Percentiles rank a stretch among this genome's conserved stretches.
These are phyloP conservation scores for Aureobasidium sp. DNA, from an alignment of 2,329 filamentous ascomycete genomes.

Conservation along the genomic window DNA sequence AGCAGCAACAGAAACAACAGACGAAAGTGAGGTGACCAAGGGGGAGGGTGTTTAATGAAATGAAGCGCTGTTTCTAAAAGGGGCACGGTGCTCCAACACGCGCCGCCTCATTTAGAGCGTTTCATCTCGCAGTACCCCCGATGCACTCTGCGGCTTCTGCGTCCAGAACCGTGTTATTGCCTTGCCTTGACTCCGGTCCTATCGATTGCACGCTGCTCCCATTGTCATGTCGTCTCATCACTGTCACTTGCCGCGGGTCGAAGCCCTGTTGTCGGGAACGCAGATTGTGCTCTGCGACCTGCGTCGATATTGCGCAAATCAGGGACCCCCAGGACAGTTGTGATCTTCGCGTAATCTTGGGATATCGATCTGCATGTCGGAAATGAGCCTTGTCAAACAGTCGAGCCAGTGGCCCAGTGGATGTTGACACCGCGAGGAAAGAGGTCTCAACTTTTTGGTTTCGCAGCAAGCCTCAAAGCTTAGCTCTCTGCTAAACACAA, in stretches of 20 bases:
- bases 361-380: slow-evolving; percentile 7
- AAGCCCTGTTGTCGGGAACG: neutral
- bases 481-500: neutral
- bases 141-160: slow-evolving; percentile 7
- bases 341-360: neutral
- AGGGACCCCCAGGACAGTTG: neutral
- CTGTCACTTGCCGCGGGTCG: neutral
- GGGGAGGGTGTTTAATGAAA: slow-evolving; percentile 10
- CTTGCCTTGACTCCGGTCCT: slow-evolving; percentile 1
- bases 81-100: slow-evolving; percentile 6
- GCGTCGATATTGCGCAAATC: neutral
- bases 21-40: slow-evolving; percentile 8
- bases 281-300: slow-evolving; percentile 6
- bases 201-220: neutral
- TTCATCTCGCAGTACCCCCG: slow-evolving; percentile 1
- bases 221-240: neutral
- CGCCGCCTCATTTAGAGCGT: slow-evolving; percentile 9
- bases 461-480: slow-evolving; percentile 2
- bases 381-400: slow-evolving; percentile 11
- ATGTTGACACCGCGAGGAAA: slow-evolving; percentile 1
- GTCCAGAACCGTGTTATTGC: slow-evolving; percentile 10
- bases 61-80: slow-evolving; percentile 12
- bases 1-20: slow-evolving; percentile 11
- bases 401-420: neutral
- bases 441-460: slow-evolving; percentile 1